A percentile compares a stretch with the other conserved stretches of the same genome.
phyloP scores from a whole-genome alignment of 768 basidiomycete genomes.

The Boletus bicolor region DNA sequence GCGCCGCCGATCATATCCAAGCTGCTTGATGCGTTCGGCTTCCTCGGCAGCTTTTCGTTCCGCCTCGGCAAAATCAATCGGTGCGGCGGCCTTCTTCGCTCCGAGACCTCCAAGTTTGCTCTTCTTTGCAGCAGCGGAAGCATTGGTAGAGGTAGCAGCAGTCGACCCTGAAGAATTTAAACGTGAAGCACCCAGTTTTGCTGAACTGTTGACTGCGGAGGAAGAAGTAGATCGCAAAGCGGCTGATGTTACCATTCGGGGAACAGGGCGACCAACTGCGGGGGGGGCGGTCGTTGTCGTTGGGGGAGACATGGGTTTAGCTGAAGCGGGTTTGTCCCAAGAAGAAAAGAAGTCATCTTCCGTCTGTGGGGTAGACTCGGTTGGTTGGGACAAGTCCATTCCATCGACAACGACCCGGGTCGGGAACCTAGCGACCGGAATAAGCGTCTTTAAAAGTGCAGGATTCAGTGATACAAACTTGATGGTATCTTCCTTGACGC shows the following conservation, averaged over 20 bases:
- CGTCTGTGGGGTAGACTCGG: conserved; percentile 41
- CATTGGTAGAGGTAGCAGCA: conserved; percentile 27
- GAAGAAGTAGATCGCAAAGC: conserved; percentile 49
- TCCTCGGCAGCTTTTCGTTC: conserved; percentile 89
- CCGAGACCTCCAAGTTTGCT: conserved; percentile 75
- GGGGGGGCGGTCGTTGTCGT: conserved; percentile 53
- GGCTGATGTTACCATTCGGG: conserved; percentile 67
- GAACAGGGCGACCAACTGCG: conserved; percentile 51
- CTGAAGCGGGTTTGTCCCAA: conserved; percentile 82
- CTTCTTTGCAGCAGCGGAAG: conserved; percentile 49
- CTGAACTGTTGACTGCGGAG: conserved; percentile 26
- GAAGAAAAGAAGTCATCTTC: conserved; percentile 97
- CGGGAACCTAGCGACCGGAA: conserved; percentile 55
- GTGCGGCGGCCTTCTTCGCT: conserved; percentile 77
- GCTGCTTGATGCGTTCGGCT: conserved; percentile 85
- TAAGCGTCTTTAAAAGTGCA: neutral
- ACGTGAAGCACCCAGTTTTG: conserved; percentile 42
- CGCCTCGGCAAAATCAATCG: conserved; percentile 92
- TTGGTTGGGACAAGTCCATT: conserved; percentile 43
- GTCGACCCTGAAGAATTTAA: conserved; percentile 39
- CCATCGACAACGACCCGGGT: conserved; percentile 81
- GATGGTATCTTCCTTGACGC: conserved; percentile 71
- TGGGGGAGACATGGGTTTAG: conserved; percentile 51
- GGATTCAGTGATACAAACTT: conserved; percentile 44
- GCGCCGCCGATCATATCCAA: conserved; percentile 84